These are phyloP conservation scores for Rubus parviflorus DNA, from an alignment of 306 rosid genomes.

Conservation along the genomic window DNA sequence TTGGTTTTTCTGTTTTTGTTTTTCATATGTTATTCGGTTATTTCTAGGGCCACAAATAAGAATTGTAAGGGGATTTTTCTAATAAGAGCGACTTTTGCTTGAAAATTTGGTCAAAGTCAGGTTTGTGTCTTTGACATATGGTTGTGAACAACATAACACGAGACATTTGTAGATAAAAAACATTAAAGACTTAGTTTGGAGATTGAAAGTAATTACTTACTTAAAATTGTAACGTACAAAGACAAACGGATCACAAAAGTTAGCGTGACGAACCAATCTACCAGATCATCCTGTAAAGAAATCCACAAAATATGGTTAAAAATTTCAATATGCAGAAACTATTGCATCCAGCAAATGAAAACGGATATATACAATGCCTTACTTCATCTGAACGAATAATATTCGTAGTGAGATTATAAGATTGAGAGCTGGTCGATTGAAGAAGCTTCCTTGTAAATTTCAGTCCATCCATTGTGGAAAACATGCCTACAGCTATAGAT, in stretches of 20 bases:
- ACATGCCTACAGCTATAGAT: constrained; percentile 3
- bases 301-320: not conserved
- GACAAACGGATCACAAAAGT: constrained; percentile 20
- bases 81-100: no score
- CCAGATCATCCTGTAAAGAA: constrained; percentile 18
- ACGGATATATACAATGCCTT: not conserved
- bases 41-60: no score
- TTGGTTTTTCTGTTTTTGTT: not conserved
- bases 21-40: no score
- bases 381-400: constrained; percentile 4
- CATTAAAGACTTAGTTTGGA: not conserved
- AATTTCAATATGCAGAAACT: not conserved
- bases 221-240: constrained; percentile 18
- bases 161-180: not conserved
- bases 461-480: constrained; percentile 11
- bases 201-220: constrained; percentile 10
- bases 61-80: no score
- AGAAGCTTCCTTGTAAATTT: constrained; percentile 7
- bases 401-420: constrained; percentile 14
- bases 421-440: constrained; percentile 3
- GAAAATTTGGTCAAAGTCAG: no score
- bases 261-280: constrained; percentile 20
- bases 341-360: not conserved
- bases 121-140: no score
- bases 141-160: not conserved